These are phyloP conservation scores for Trichosanthes truncata DNA, from an alignment of 306 rosid genomes.

Conservation along the genomic window DNA sequence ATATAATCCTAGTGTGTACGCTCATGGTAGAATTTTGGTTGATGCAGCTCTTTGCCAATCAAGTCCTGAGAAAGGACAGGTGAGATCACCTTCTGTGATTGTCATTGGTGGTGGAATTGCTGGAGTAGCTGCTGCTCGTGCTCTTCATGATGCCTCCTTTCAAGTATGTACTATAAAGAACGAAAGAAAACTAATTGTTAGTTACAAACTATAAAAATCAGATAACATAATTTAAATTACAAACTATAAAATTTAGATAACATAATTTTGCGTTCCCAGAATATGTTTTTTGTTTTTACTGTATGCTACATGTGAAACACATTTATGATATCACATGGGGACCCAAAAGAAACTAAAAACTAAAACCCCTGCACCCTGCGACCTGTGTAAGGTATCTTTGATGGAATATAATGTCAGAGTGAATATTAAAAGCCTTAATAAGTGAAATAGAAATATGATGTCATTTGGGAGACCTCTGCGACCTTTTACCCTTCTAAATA, in stretches of 20 bases:
- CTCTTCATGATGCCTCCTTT: slow-evolving; percentile 83
- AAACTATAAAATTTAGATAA: neutral
- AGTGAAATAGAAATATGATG: neutral
- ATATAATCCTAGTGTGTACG: neutral
- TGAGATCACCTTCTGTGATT: slow-evolving; percentile 79
- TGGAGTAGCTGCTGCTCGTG: slow-evolving; percentile 88
- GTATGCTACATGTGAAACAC: neutral
- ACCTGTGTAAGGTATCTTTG: neutral
- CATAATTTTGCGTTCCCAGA: neutral
- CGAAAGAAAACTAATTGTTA: neutral
- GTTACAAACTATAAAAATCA: neutral
- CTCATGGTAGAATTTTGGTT: neutral
- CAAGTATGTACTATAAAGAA: slow-evolving; percentile 37
- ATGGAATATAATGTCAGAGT: neutral
- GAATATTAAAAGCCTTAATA: neutral
- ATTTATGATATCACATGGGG: neutral
- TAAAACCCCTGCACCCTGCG: neutral
- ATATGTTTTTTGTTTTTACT: neutral
- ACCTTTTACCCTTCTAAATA: neutral
- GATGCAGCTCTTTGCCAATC: slow-evolving; percentile 47
- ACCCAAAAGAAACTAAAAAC: neutral
- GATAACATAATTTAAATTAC: neutral
- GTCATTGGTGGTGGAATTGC: slow-evolving; percentile 94
- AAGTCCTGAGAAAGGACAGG: slow-evolving; percentile 27
- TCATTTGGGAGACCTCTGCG: neutral